Evolutionary conservation across 2,329 filamentous ascomycete genomes (phyloP), one percentile per base, ranked within the genome.

Genomic region (Paramyrothecium sp.): DNA sequence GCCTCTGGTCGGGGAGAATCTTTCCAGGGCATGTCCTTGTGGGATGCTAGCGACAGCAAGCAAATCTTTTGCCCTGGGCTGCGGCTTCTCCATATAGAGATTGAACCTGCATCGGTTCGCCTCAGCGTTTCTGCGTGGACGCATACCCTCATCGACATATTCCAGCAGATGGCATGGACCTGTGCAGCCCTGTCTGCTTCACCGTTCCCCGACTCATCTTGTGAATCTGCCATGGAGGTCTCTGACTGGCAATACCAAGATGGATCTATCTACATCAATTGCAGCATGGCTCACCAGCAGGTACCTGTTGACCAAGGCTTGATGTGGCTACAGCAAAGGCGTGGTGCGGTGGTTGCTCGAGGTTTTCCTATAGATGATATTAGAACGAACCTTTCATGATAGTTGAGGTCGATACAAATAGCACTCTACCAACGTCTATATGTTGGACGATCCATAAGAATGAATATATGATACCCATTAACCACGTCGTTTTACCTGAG

Each of bases 121-220:
- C 61, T 75, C 46, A 73, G 63, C 22, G 67, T 70, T 1, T 74
- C 70, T 3, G 70, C 71, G 1, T 71, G 71, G 71, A 67, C 69
- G 0, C 69, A 70, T 30, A 69, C 67, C 2, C 66, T 75, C 61
- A 67, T 73, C 48, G 70, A 73, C 13, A 65, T 74, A 2, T 65
- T 74, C 3, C 71, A 74, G 50, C 71, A 73, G 53, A 73, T 74
- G 71, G 69, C 69, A 11, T 75, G 73, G 73, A 69, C 66, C 1
- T 74, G 71, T 23, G 71, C 72, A 1, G 64, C 65, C 2, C 63
- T 75, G 11, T 73, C 70, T 52, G 61, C 71, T 2, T 73, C 73
- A 2, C 73, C 73, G 0, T 70, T 74, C 51, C 67, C 67, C 0
- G 66, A 65, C 3, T 61, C 63, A 0, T 48, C 72, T 0, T 71